Base-by-base conservation (phyloP, 192 early-diverging fungal species). In the Obelidium mucronatum region DNA sequence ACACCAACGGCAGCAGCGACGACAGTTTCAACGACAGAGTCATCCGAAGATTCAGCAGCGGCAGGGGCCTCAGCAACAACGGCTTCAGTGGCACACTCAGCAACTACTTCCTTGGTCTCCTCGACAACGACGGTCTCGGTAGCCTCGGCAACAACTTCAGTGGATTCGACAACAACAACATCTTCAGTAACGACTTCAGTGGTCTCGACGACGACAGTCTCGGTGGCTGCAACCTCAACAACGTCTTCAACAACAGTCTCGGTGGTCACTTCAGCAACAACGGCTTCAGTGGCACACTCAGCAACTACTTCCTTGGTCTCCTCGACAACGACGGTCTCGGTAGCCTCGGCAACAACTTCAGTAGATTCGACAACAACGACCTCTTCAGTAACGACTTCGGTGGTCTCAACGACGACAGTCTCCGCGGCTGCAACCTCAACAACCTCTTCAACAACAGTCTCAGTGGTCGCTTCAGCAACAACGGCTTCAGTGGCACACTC, bases 321-420 rank as follows among this genome's bases (percentile, higher is more conserved):
- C 40, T 40, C n/a, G n/a, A n/a, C n/a, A n/a, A n/a, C n/a, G n/a
- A n/a, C n/a, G n/a, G n/a, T n/a, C n/a, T n/a, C n/a, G n/a, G n/a
- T 66, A 22, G 33, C 64, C 64, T 19, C 40, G 37, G 64, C 37
- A 40, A 66, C 64, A 66, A 39, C 31, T 39, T 66, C 64, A 40
- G 37, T 39, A 17, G 30, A n/a, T n/a, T n/a, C n/a, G n/a, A n/a
- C n/a, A n/a, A n/a, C n/a, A n/a, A n/a, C n/a, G n/a, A n/a, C 30
- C n/a, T n/a, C n/a, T n/a, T n/a, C n/a, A n/a, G n/a, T n/a, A 52
- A 52, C 51, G 15, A 52, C 51, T 52, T 52, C 51, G 15, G 13
- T 52, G 51, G 13, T n/a, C 40, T n/a, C n/a, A n/a, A n/a, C n/a
- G n/a, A n/a, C n/a, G n/a, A n/a, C n/a, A n/a, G 19, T 39, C 1